Evolutionary conservation across 768 basidiomycete genomes (phyloP).

Genomic region (Serendipita sp.): DNA sequence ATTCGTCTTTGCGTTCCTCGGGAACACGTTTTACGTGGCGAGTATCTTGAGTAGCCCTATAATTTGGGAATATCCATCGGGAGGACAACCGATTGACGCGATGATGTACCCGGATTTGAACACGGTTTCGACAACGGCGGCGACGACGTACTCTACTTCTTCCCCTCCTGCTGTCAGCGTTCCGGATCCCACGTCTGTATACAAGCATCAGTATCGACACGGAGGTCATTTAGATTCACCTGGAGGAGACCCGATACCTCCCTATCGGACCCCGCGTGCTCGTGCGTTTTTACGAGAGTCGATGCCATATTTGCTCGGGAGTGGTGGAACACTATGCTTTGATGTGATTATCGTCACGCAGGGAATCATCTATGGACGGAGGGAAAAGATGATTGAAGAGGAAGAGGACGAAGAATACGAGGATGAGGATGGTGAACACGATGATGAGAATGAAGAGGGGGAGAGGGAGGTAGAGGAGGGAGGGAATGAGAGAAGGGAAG

Average conservation of each 20-base stretch:
- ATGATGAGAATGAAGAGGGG: background rate
- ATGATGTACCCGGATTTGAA: slow-evolving; percentile 60
- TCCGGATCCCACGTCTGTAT: background rate
- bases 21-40: slow-evolving; percentile 83
- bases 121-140: slow-evolving; percentile 49
- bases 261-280: background rate
- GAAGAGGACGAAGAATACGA: background rate
- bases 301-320: slow-evolving; percentile 59
- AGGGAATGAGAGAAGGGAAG: too few relatives aligned
- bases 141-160: background rate
- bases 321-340: slow-evolving; percentile 83
- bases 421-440: background rate
- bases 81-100: slow-evolving; percentile 23
- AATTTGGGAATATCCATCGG: slow-evolving; percentile 32
- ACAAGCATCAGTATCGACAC: background rate
- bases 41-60: slow-evolving; percentile 73
- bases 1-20: slow-evolving; percentile 85
- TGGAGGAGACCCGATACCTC: background rate
- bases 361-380: slow-evolving; percentile 51
- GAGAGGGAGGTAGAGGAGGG: too few relatives aligned
- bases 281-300: background rate
- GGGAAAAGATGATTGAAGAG: background rate
- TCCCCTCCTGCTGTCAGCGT: background rate
- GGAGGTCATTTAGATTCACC: background rate
- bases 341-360: slow-evolving; percentile 85